Conservation (phyloP, 768 basidiomycete genomes). For the Trametes gibbosa region DNA sequence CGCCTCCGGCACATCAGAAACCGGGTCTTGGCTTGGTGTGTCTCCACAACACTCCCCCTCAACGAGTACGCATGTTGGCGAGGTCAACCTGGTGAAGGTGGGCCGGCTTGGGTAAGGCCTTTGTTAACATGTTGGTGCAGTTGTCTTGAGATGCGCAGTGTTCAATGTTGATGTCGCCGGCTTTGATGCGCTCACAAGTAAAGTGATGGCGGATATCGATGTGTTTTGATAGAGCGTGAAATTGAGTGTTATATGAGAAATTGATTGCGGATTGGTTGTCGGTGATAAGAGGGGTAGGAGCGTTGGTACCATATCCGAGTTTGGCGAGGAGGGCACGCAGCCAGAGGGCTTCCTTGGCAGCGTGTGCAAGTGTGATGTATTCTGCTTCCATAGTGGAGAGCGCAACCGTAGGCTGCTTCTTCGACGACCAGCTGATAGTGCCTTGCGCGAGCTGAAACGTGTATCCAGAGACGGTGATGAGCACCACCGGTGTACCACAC, state of each 20-base stretch:
- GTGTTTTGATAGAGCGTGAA: conserved; percentile 35
- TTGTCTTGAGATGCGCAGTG: conserved; percentile 20
- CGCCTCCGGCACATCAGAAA: no score
- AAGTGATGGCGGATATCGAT: conserved; percentile 36
- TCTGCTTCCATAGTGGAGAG: conserved; percentile 36
- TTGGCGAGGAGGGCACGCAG: conserved; percentile 21
- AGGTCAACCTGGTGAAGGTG: not conserved
- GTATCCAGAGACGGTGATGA: conserved; percentile 32
- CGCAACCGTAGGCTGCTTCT: conserved; percentile 31
- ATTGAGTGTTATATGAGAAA: conserved; percentile 25
- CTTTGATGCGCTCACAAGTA: conserved; percentile 24
- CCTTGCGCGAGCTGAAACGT: conserved; percentile 26
- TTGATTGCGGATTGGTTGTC: conserved; percentile 27
- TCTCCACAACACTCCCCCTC: conserved; percentile 17
- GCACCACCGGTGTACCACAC: no score
- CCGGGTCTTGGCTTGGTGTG: no score
- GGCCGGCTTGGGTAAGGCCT: conserved; percentile 23
- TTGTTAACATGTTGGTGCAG: conserved; percentile 36
- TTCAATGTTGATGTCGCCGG: not conserved
- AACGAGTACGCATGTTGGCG: not conserved
- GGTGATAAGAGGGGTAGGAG: conserved; percentile 9
- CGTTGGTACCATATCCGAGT: not conserved
- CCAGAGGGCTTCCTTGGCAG: conserved; percentile 31
- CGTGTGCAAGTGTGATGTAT: conserved; percentile 31
- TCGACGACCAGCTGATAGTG: conserved; percentile 28